Percentiles rank a stretch among this genome's conserved stretches.
phyloP scores from a whole-genome alignment of 2,329 filamentous ascomycete species.

The Shiraia bambusicola region DNA sequence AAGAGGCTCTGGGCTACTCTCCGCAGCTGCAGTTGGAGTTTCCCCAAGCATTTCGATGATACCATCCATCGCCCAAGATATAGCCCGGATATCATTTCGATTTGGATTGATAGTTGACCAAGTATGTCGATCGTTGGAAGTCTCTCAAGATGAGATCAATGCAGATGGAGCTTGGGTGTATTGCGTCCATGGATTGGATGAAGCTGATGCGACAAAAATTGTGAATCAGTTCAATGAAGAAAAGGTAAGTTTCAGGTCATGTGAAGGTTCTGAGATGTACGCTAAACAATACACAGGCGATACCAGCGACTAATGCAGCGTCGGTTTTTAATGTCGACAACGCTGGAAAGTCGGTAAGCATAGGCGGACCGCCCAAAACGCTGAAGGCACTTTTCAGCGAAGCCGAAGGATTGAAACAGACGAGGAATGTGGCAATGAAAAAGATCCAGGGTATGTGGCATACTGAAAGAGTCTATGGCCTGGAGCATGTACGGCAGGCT shows the following conservation, averaged over 20 bases:
- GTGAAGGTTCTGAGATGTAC: too few relatives aligned
- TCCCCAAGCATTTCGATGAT: not conserved
- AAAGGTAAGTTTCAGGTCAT: not conserved
- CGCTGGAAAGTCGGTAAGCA: constrained; percentile 27
- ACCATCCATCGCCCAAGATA: not conserved
- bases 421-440: constrained; percentile 22
- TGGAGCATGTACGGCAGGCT: constrained; percentile 25
- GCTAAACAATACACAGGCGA: too few relatives aligned
- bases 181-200: not conserved
- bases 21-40: not conserved
- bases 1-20: not conserved
- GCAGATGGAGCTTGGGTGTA: constrained; percentile 3
- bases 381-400: constrained; percentile 25
- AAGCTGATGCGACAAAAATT: not conserved
- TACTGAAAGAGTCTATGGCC: constrained; percentile 29
- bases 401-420: constrained; percentile 5
- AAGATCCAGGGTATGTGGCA: constrained; percentile 34
- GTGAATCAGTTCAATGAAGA: constrained; percentile 1
- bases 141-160: constrained; percentile 1
- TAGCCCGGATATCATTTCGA: not conserved
- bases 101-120: constrained; percentile 2
- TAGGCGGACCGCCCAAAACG: constrained; percentile 36
- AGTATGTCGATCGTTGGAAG: constrained; percentile 1
- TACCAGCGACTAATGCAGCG: constrained; percentile 7
- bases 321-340: constrained; percentile 31